Conservation (phyloP, 2,329 filamentous ascomycete species). For the Neoscytalidium dimidiatum region DNA sequence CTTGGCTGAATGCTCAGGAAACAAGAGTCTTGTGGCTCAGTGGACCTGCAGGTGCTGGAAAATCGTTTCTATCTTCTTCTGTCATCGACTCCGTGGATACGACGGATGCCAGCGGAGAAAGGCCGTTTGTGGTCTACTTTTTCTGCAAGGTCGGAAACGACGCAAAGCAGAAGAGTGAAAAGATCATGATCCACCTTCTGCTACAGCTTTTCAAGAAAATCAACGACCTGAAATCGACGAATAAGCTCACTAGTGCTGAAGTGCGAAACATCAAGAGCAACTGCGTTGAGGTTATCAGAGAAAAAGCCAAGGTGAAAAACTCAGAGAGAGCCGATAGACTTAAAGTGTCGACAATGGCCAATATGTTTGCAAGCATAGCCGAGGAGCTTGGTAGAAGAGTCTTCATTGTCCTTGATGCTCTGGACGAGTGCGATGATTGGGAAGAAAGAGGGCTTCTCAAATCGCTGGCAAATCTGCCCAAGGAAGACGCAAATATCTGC, state of each 20-base stretch:
- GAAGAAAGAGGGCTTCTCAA: background rate
- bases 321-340: background rate
- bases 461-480: background rate
- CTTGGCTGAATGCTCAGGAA: background rate
- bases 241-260: no score
- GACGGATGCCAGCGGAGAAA: background rate
- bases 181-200: background rate
- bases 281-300: background rate
- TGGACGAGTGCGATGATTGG: background rate
- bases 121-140: background rate
- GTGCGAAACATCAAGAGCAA: background rate
- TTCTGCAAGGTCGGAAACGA: background rate
- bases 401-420: background rate
- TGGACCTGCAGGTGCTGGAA: background rate
- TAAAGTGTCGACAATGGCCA: background rate
- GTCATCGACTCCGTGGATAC: background rate
- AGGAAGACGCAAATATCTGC: background rate
- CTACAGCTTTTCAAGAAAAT: background rate
- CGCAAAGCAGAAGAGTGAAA: background rate
- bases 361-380: background rate
- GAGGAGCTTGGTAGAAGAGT: background rate
- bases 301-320: background rate
- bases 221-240: no score
- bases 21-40: background rate
- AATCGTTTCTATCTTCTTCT: background rate